Percentiles rank a stretch among this genome's conserved stretches.
These are phyloP conservation scores for Trichosanthes truncata DNA, from an alignment of 306 rosid genomes.

Conservation along the genomic window DNA sequence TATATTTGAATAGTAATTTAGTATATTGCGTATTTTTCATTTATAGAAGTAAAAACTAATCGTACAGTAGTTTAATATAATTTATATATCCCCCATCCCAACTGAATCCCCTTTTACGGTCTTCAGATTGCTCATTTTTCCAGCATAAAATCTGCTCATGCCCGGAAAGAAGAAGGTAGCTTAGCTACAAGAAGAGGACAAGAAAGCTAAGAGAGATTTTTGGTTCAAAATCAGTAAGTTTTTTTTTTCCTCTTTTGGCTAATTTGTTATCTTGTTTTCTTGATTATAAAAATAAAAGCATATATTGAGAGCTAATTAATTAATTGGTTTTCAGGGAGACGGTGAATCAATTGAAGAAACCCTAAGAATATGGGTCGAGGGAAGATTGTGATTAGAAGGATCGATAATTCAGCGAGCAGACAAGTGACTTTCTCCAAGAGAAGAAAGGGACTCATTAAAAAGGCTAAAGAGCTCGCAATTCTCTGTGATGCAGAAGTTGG, in stretches of 20 bases:
- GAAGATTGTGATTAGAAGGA: conserved; percentile 74
- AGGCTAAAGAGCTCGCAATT: conserved; percentile 71
- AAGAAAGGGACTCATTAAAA: conserved; percentile 82
- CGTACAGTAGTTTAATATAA: neutral
- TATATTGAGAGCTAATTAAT: neutral
- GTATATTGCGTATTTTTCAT: neutral
- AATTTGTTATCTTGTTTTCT: neutral
- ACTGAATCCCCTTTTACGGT: neutral
- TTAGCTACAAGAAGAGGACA: neutral
- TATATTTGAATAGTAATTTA: neutral
- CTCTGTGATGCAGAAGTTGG: conserved; percentile 88
- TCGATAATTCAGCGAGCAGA: conserved; percentile 63
- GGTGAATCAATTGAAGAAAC: neutral
- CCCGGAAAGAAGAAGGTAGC: neutral
- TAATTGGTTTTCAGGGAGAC: neutral
- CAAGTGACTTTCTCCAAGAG: conserved; percentile 95
- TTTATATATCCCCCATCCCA: neutral
- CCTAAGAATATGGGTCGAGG: conserved; percentile 65
- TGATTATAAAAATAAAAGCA: neutral
- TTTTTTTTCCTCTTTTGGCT: neutral
- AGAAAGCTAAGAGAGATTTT: neutral
- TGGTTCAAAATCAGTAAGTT: neutral
- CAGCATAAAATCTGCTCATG: neutral
- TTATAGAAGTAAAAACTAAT: neutral
- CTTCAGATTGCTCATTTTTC: neutral